phyloP scores from a whole-genome alignment of 495 filamentous ascomycete species.

The Hypoxylon fuscum region DNA sequence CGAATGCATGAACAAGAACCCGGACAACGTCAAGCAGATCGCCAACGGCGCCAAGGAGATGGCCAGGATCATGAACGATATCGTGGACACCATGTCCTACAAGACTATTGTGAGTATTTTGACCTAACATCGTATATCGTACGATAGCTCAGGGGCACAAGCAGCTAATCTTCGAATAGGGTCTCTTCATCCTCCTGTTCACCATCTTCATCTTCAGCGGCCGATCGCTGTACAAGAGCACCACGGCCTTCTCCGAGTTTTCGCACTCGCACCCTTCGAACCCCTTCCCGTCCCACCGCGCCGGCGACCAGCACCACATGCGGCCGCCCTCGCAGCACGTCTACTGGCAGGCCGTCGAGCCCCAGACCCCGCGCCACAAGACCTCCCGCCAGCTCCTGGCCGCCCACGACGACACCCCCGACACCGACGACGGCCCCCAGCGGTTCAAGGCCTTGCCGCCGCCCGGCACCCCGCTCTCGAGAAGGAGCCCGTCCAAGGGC shows the following conservation, averaged over 20 bases:
- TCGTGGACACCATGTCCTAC: slow-evolving; percentile 54
- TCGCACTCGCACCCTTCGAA: slow-evolving; percentile 19
- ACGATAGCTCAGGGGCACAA: no score
- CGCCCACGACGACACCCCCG: slow-evolving; percentile 50
- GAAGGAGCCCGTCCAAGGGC: slow-evolving; percentile 56
- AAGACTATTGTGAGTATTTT: slow-evolving; percentile 76
- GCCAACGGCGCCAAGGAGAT: slow-evolving; percentile 54
- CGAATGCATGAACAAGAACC: slow-evolving; percentile 78
- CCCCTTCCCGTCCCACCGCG: slow-evolving; percentile 46
- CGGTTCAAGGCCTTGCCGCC: slow-evolving; percentile 46
- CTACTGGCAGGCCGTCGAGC: slow-evolving; percentile 54
- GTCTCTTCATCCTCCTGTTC: slow-evolving; percentile 63
- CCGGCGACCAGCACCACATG: slow-evolving; percentile 44
- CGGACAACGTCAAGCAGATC: slow-evolving; percentile 50
- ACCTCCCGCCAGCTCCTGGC: slow-evolving; percentile 38
- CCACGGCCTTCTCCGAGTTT: slow-evolving; percentile 38
- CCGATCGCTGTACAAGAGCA: slow-evolving; percentile 40
- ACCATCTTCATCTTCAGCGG: slow-evolving; percentile 63
- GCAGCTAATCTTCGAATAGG: slow-evolving; percentile 74
- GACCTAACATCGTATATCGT: slow-evolving; percentile 63
- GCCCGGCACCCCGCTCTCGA: slow-evolving; percentile 49
- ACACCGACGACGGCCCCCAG: slow-evolving; percentile 52
- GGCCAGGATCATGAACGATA: slow-evolving; percentile 58
- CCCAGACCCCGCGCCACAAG: slow-evolving; percentile 53
- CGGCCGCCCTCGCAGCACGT: slow-evolving; percentile 43